Conservation (phyloP, 139 green algal genomes). For the Tetradesmus lagerheimii region DNA sequence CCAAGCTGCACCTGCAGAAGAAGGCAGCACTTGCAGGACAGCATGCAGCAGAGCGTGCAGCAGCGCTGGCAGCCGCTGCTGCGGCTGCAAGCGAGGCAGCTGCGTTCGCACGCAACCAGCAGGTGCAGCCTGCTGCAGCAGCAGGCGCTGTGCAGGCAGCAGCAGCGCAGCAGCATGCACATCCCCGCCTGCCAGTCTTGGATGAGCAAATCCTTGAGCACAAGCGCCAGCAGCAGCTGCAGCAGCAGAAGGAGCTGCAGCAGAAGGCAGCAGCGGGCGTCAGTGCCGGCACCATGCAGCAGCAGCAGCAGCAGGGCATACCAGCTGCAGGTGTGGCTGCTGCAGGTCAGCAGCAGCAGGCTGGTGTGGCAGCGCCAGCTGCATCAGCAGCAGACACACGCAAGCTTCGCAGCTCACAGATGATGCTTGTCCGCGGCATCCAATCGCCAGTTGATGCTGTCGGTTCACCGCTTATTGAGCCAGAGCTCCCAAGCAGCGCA, state of each 20-base stretch:
- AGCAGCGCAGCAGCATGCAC: background rate
- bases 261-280: conserved; percentile 1
- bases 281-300: background rate
- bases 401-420: conserved; percentile 34
- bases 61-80: conserved; percentile 17
- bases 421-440: conserved; percentile 10
- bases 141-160: background rate
- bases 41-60: background rate
- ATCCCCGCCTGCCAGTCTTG: background rate
- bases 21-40: background rate
- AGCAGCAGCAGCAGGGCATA: background rate
- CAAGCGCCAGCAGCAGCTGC: background rate
- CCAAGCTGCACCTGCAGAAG: conserved; percentile 2
- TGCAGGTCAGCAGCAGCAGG: conserved; percentile 1
- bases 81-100: conserved; percentile 24
- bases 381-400: background rate
- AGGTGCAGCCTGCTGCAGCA: background rate
- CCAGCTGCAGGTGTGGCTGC: background rate
- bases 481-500: conserved; percentile 25
- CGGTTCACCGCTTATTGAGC: background rate
- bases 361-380: background rate
- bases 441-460: background rate
- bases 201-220: conserved; percentile 33
- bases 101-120: conserved; percentile 25
- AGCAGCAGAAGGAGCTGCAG: conserved; percentile 8